phyloP scores from a whole-genome alignment of 2,329 filamentous ascomycete species.

The Corynespora cassiicola region DNA sequence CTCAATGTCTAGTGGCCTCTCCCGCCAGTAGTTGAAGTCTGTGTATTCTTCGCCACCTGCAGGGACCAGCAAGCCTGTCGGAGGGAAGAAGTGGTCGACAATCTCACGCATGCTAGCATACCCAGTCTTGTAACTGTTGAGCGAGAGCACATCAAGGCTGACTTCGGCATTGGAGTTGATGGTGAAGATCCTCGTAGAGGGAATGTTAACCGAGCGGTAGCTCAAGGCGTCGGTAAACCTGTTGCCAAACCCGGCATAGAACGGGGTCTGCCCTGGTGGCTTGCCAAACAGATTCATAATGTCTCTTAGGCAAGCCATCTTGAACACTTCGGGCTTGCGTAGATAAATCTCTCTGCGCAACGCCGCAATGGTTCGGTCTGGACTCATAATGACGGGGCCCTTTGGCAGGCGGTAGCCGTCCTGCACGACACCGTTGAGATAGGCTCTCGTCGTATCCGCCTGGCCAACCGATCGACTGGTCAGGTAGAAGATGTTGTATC shows the following conservation, averaged over 20 bases:
- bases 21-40: constrained; percentile 96
- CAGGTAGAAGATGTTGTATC: constrained; percentile 98
- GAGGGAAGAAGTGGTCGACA: constrained; percentile 97
- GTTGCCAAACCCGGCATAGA: constrained; percentile 97
- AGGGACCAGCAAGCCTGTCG: constrained; percentile 83
- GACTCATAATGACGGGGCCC: constrained; percentile 93
- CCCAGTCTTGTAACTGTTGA: constrained; percentile 95
- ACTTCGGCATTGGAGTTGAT: constrained; percentile 99
- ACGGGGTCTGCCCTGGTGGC: constrained; percentile 73
- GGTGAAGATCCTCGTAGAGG: constrained; percentile 92
- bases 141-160: constrained; percentile 82
- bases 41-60: constrained; percentile 94
- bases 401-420: constrained; percentile 85
- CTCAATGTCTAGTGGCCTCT: constrained; percentile 80
- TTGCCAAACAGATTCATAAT: constrained; percentile 83
- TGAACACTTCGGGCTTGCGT: constrained; percentile 97
- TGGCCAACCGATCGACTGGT: constrained; percentile 94
- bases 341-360: constrained; percentile 91
- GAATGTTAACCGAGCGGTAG: constrained; percentile 95
- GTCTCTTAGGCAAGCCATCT: constrained; percentile 96
- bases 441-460: constrained; percentile 87
- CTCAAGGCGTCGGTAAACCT: constrained; percentile 94
- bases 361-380: constrained; percentile 93
- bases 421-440: constrained; percentile 87
- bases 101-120: constrained; percentile 98